Evolutionary conservation across 2,329 filamentous ascomycete species (phyloP).

Genomic region (Trichoderma endophyticum): DNA sequence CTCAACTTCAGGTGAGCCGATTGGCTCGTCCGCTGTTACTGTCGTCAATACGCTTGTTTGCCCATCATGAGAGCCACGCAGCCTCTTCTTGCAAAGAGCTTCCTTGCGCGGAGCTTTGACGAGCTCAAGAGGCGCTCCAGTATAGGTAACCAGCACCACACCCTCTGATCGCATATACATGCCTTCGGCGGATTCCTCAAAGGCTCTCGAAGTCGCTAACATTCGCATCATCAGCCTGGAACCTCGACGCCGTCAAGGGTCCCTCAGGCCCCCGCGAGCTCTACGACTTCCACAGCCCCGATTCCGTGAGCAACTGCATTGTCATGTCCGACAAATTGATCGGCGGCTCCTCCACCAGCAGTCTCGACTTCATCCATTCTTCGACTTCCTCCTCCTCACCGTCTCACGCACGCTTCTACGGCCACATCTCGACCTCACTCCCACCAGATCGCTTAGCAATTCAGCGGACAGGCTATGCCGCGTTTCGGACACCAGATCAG

Average conservation of each 20-base stretch:
- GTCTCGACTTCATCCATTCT: slow-evolving; percentile 61
- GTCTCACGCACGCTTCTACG: slow-evolving; percentile 75
- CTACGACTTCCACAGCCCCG: slow-evolving; percentile 56
- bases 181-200: background rate
- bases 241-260: slow-evolving; percentile 64
- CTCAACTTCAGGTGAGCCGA: slow-evolving; percentile 29
- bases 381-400: slow-evolving; percentile 21
- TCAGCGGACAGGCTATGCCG: slow-evolving; percentile 81
- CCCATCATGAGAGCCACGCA: slow-evolving; percentile 47
- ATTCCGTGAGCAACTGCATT: slow-evolving; percentile 57
- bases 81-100: slow-evolving; percentile 47
- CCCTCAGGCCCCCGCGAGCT: slow-evolving; percentile 63
- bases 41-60: background rate
- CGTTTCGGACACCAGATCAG: slow-evolving; percentile 79
- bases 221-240: slow-evolving; percentile 53
- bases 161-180: background rate
- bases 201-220: background rate
- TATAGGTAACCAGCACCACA: slow-evolving; percentile 43
- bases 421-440: slow-evolving; percentile 80
- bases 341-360: slow-evolving; percentile 76
- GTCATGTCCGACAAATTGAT: slow-evolving; percentile 84
- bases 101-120: slow-evolving; percentile 56
- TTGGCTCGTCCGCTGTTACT: slow-evolving; percentile 23
- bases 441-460: slow-evolving; percentile 71
- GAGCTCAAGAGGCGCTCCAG: slow-evolving; percentile 56